Conservation (phyloP, 495 filamentous ascomycete genomes). For the Penicillium flavigenum region DNA sequence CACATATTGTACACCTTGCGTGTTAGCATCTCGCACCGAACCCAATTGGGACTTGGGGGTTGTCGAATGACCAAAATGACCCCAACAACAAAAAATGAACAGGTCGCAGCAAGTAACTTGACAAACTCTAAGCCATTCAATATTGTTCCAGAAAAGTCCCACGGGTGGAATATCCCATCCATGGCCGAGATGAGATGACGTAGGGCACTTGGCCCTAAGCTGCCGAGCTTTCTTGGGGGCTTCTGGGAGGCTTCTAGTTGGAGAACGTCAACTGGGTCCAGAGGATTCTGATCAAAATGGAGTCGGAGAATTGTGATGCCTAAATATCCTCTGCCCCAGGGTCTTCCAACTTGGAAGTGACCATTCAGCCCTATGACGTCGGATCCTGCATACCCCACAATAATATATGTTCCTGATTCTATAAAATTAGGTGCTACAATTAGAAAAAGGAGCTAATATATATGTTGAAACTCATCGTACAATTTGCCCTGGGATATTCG, state of each 20-base stretch:
- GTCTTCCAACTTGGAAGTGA: not conserved
- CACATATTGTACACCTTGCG: constrained; percentile 52
- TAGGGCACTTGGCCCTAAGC: constrained; percentile 2
- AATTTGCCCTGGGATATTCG: too few species aligned
- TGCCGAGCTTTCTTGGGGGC: not conserved
- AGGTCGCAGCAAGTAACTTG: not conserved
- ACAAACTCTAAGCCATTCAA: not conserved
- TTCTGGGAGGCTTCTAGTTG: not conserved
- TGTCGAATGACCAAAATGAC: constrained; percentile 15
- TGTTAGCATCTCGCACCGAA: constrained; percentile 22
- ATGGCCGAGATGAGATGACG: constrained; percentile 11
- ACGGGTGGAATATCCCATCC: constrained; percentile 7
- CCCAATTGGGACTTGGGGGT: constrained; percentile 15
- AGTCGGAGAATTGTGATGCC: constrained; percentile 6
- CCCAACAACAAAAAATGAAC: not conserved
- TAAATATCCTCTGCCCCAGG: not conserved
- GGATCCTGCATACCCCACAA: not conserved
- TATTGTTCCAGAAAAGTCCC: not conserved
- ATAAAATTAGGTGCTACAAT: too few species aligned
- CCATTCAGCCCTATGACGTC: constrained; percentile 11
- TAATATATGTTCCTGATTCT: too few species aligned
- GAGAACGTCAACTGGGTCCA: not conserved
- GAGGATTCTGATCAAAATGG: not conserved
- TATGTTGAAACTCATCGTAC: too few species aligned
- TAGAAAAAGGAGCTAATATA: too few species aligned